phyloP scores from a whole-genome alignment of 495 filamentous ascomycete species.

The Clohesyomyces aquaticus region DNA sequence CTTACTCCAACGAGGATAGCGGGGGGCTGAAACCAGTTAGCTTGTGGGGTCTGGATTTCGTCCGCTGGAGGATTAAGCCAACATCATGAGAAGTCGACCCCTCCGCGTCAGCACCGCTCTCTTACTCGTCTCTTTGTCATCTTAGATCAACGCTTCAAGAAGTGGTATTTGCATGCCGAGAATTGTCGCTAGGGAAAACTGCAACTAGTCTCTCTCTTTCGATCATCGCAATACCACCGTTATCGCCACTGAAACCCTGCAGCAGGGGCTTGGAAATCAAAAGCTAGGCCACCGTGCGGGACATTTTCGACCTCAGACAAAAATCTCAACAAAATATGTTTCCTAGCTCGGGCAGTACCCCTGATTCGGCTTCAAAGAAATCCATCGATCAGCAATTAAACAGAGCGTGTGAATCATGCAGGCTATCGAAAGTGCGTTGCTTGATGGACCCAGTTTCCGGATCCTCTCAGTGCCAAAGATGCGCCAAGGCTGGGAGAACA shows the following conservation, averaged over 20 bases:
- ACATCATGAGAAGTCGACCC: neutral
- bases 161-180: neutral
- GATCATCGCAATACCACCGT: too few species aligned
- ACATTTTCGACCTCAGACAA: neutral
- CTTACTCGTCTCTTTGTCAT: neutral
- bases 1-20: neutral
- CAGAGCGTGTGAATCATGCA: slow-evolving; percentile 39
- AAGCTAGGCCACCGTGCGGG: too few species aligned
- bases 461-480: slow-evolving; percentile 36
- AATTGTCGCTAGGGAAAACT: too few species aligned
- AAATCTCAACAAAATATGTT: slow-evolving; percentile 15
- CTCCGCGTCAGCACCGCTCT: neutral
- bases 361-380: slow-evolving; percentile 23
- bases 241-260: too few species aligned
- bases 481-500: slow-evolving; percentile 31
- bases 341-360: neutral
- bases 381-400: slow-evolving; percentile 37
- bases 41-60: neutral
- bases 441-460: slow-evolving; percentile 18
- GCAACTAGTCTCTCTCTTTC: too few species aligned
- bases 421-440: slow-evolving; percentile 40
- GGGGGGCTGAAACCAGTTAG: neutral
- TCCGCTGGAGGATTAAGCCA: neutral
- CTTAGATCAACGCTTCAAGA: neutral
- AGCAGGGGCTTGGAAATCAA: neutral